Evolutionary conservation across 805 yeast genomes (phyloP).

Genomic region (Candida insectalens): DNA sequence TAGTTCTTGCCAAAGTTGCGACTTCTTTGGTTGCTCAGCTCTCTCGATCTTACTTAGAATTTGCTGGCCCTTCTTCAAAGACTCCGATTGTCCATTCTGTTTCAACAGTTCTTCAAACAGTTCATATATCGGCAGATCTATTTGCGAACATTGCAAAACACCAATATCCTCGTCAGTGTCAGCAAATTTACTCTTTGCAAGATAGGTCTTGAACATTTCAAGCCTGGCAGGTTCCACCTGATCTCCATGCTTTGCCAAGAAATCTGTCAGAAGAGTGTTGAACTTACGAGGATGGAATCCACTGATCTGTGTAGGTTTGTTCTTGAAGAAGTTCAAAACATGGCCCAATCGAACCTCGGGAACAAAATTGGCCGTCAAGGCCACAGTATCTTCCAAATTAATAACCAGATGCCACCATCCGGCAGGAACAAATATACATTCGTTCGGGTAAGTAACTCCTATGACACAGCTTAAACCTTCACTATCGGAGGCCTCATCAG

Average conservation of each 20-base stretch:
- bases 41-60: constrained; percentile 26
- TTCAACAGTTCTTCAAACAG: constrained; percentile 44
- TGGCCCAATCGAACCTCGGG: constrained; percentile 52
- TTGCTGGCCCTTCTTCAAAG: constrained; percentile 26
- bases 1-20: constrained; percentile 44
- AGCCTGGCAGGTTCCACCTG: constrained; percentile 9
- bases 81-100: constrained; percentile 26
- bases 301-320: constrained; percentile 61
- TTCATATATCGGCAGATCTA: constrained; percentile 49
- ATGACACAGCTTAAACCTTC: constrained; percentile 38
- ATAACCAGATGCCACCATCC: constrained; percentile 97
- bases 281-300: constrained; percentile 64
- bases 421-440: constrained; percentile 83
- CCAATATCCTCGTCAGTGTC: constrained; percentile 56
- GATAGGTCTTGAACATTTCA: constrained; percentile 5
- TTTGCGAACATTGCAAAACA: constrained; percentile 26
- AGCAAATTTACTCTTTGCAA: constrained; percentile 7
- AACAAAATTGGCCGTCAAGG: constrained; percentile 83
- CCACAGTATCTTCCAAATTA: constrained; percentile 75
- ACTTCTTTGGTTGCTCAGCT: constrained; percentile 24
- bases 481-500: constrained; percentile 23
- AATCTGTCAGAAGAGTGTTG: constrained; percentile 22
- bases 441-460: constrained; percentile 73
- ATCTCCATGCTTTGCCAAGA: constrained; percentile 15
- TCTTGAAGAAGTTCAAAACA: constrained; percentile 58